Evolutionary conservation across 1,284 basidiomycete species (phyloP).

Genomic region (Apiotrichum mycotoxinovorans): DNA sequence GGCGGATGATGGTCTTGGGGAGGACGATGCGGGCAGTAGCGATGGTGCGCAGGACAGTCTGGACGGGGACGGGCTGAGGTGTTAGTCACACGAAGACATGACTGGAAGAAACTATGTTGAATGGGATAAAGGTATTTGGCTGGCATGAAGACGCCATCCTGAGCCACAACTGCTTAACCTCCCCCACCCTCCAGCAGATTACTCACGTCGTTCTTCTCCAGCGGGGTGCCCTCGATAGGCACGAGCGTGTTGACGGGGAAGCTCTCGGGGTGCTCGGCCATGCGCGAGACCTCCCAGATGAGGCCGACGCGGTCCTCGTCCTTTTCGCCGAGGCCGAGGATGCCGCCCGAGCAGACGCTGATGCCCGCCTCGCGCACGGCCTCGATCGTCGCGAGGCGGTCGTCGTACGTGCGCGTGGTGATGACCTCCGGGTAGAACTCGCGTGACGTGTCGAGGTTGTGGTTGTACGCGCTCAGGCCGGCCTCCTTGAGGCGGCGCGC

Average conservation of each 20-base stretch:
- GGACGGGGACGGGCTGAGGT: conserved; percentile 68
- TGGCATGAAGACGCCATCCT: no score
- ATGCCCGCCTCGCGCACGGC: conserved; percentile 93
- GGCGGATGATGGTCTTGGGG: conserved; percentile 87
- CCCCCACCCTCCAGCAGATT: conserved; percentile 24
- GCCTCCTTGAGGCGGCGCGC: conserved; percentile 90
- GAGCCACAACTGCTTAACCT: background rate
- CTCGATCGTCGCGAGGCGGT: conserved; percentile 81
- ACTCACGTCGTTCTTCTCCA: conserved; percentile 56
- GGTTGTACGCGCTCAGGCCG: conserved; percentile 92
- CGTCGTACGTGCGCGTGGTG: conserved; percentile 91
- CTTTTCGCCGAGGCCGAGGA: conserved; percentile 88
- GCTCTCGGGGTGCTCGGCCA: conserved; percentile 81
- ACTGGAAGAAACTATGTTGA: no score
- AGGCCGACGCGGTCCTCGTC: conserved; percentile 87
- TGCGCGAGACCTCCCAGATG: conserved; percentile 88
- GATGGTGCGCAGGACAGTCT: conserved; percentile 86
- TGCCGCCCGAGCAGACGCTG: conserved; percentile 95
- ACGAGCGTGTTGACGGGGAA: conserved; percentile 96
- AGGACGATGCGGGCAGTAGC: conserved; percentile 90
- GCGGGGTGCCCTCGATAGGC: conserved; percentile 59
- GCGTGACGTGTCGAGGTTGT: conserved; percentile 95
- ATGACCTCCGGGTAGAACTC: conserved; percentile 97
- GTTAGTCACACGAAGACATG: conserved; percentile 59
- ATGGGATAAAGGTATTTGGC: no score